Conservation (phyloP, 2,329 filamentous ascomycete genomes). For the Alternaria infectoria region DNA sequence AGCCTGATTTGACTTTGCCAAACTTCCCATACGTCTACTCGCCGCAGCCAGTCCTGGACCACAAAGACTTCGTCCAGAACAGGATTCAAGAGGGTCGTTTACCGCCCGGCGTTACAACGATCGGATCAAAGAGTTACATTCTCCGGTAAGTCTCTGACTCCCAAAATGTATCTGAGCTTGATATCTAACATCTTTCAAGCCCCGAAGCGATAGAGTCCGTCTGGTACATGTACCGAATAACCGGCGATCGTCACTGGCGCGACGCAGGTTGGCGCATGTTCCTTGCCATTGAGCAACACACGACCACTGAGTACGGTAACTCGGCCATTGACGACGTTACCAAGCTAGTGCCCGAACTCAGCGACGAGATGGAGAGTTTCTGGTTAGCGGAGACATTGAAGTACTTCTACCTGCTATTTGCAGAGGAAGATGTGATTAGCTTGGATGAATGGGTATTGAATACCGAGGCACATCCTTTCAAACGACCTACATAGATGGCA, state of each 20-base stretch:
- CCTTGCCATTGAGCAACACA: constrained; percentile 65
- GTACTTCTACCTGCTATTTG: constrained; percentile 70
- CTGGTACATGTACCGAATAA: constrained; percentile 78
- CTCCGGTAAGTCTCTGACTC: constrained; percentile 54
- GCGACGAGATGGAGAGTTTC: constrained; percentile 76
- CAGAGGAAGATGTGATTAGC: constrained; percentile 63
- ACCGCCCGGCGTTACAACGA: constrained; percentile 62
- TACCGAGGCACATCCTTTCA: constrained; percentile 55
- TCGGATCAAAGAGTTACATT: constrained; percentile 66
- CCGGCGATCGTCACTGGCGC: constrained; percentile 69
- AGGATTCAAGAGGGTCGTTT: constrained; percentile 54
- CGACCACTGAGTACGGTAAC: constrained; percentile 67
- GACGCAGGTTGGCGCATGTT: constrained; percentile 80
- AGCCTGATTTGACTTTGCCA: constrained; percentile 30
- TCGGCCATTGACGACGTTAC: constrained; percentile 72
- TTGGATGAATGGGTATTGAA: constrained; percentile 70
- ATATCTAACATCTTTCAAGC: constrained; percentile 20
- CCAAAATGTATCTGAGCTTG: neutral
- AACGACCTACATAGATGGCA: constrained; percentile 22
- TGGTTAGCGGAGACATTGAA: constrained; percentile 74
- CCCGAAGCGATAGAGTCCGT: constrained; percentile 83
- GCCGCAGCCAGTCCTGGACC: constrained; percentile 36
- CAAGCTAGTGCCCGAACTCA: constrained; percentile 49
- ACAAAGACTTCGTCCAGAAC: constrained; percentile 46
- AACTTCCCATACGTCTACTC: constrained; percentile 40